Evolutionary conservation across 1,284 basidiomycete species (phyloP), one percentile per base, ranked within the genome.

Genomic region (Puccinia coronata): DNA sequence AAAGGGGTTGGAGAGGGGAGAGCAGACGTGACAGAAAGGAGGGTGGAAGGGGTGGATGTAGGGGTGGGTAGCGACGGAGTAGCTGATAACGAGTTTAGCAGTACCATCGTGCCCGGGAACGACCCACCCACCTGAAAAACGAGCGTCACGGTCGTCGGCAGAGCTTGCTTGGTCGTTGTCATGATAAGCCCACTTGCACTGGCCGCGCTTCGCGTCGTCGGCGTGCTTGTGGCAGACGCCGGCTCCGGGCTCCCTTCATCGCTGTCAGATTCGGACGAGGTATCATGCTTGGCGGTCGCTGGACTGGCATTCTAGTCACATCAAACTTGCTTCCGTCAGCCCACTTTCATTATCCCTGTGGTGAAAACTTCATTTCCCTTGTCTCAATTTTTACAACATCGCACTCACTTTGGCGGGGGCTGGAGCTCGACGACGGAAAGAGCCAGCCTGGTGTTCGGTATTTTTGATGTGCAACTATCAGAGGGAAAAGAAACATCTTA

Each of bases 51-150:
- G n/a, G 67, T 49, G 28, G 41, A 9, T 31, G 67, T 49, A 11
- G 67, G 41, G 8, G 67, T 49, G n/a, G 67, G 36, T 11, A 3
- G 47, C 3, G 36, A n/a, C 6, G 28, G 14, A 18, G 67, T 69
- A n/a, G n/a, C n/a, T 1, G 67, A 69, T 47, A 47, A 20, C 5
- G 41, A 49, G 39, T 39, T n/a, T 34, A 63, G 39, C 3, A 63
- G 1, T 6, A 63, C 2, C 59, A 34, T 63, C 0, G 59, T 63
- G 18, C 59, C 59, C 11, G 59, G 20, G 14, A 34, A 11, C 1
- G 59, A 63, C 18, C 18, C 59, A 2, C 59, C 59, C 9, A 63
- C 59, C 39, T 63, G 59, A 39, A 63, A 63, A 23, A 63, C 59
- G 9, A 63, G 18, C 12, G 59, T 63, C 4, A 63, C 59, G 2